phyloP scores from a whole-genome alignment of 2,329 filamentous ascomycete species.

The Pseudogymnoascus destructans region DNA sequence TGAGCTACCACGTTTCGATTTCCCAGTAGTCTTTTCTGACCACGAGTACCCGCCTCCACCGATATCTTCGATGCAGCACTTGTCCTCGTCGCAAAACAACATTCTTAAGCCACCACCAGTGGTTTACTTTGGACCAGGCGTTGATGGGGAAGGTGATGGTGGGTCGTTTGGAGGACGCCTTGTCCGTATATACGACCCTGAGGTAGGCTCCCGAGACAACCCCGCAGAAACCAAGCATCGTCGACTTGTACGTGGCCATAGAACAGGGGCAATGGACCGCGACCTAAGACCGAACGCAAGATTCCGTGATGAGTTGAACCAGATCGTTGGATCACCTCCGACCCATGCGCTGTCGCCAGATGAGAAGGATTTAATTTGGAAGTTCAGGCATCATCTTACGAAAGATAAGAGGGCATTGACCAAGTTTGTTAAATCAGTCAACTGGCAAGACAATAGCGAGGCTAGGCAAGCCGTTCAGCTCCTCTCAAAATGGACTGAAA shows the following conservation, averaged over 20 bases:
- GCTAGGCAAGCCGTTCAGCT: conserved; percentile 81
- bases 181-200: conserved; percentile 83
- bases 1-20: conserved; percentile 88
- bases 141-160: conserved; percentile 49
- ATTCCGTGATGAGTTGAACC: conserved; percentile 83
- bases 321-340: conserved; percentile 82
- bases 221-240: conserved; percentile 92
- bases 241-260: conserved; percentile 72
- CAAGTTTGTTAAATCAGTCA: conserved; percentile 96
- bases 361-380: conserved; percentile 95
- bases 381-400: conserved; percentile 88
- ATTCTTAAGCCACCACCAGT: conserved; percentile 67
- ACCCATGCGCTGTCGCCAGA: conserved; percentile 78
- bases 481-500: conserved; percentile 85
- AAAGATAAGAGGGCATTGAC: conserved; percentile 85
- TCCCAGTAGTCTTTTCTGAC: conserved; percentile 88
- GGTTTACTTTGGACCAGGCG: conserved; percentile 81
- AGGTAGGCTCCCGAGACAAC: conserved; percentile 79
- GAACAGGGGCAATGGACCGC: conserved; percentile 87
- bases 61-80: conserved; percentile 59
- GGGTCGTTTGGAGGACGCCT: conserved; percentile 44
- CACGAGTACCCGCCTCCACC: conserved; percentile 81
- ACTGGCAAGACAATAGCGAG: conserved; percentile 79
- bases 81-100: conserved; percentile 50
- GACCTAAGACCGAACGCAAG: conserved; percentile 95